These are phyloP conservation scores for Pseudocercospora macadamiae DNA, from an alignment of 2,329 filamentous ascomycete species.

Conservation along the genomic window DNA sequence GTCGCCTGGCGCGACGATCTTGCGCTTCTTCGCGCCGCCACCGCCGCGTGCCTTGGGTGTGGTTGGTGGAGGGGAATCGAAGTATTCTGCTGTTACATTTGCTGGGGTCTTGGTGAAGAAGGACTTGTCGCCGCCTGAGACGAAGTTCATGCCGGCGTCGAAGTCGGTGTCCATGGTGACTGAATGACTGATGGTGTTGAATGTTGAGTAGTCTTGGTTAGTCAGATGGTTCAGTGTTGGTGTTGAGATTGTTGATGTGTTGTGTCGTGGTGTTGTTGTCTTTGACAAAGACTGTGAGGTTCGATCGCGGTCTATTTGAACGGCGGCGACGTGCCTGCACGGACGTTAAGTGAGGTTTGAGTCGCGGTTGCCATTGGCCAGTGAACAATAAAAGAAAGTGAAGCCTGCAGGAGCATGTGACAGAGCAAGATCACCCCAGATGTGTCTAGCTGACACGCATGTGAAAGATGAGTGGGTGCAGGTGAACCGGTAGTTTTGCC, in stretches of 20 bases:
- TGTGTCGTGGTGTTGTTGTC: not conserved
- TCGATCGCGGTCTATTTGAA: not conserved
- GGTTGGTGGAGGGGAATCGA: constrained; percentile 12
- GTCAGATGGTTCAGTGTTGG: no score
- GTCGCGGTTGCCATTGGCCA: not conserved
- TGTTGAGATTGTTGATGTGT: not conserved
- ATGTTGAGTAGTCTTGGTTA: not conserved
- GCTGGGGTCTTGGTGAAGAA: constrained; percentile 27
- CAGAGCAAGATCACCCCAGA: not conserved
- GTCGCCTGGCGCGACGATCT: constrained; percentile 5
- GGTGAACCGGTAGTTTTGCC: no score
- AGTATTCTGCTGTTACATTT: constrained; percentile 23
- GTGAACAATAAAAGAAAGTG: no score
- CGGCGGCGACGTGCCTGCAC: not conserved
- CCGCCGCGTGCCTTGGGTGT: not conserved
- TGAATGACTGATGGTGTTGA: not conserved
- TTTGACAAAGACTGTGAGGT: not conserved
- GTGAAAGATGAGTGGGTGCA: no score
- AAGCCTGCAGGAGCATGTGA: not conserved
- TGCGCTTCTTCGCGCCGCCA: constrained; percentile 19
- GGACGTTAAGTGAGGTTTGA: not conserved
- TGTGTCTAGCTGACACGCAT: no score
- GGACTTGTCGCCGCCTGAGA: constrained; percentile 17
- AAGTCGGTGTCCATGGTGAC: no score
- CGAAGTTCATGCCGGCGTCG: constrained; percentile 21